These are phyloP conservation scores for Xylaria sp. DNA, from an alignment of 2,329 filamentous ascomycete genomes.

Conservation along the genomic window DNA sequence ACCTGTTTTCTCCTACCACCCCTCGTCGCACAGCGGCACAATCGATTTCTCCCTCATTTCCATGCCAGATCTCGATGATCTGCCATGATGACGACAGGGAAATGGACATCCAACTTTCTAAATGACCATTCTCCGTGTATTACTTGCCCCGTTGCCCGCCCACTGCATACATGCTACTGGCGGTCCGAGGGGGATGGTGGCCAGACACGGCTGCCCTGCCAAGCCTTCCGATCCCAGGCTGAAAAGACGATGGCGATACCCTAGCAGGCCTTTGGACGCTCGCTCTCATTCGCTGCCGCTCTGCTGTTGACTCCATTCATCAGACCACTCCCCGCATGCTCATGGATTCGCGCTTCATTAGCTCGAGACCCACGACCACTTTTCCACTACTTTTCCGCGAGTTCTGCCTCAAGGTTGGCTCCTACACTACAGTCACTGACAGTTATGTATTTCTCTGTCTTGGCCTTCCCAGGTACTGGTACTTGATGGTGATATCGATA, in stretches of 20 bases:
- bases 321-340: conserved; percentile 35
- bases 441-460: not conserved
- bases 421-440: conserved; percentile 8
- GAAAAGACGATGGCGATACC: conserved; percentile 48
- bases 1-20: not conserved
- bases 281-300: conserved; percentile 38
- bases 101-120: conserved; percentile 28
- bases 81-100: conserved; percentile 40
- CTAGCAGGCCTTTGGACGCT: conserved; percentile 29
- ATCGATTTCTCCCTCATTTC: conserved; percentile 36
- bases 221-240: conserved; percentile 47
- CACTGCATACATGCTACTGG: not conserved
- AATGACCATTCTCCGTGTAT: conserved; percentile 18
- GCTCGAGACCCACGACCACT: conserved; percentile 1
- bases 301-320: conserved; percentile 28
- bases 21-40: conserved; percentile 7
- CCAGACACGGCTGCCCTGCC: conserved; percentile 37
- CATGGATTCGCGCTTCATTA: conserved; percentile 22
- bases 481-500: conserved; percentile 15
- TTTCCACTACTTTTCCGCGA: not conserved
- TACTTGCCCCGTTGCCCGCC: not conserved
- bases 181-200: conserved; percentile 11
- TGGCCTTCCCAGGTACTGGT: conserved; percentile 28
- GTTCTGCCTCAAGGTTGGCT: conserved; percentile 12
- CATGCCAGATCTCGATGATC: conserved; percentile 39